Percentiles rank a stretch among this genome's conserved stretches.
phyloP scores from a whole-genome alignment of 768 basidiomycete genomes.

The Trametes cingulata region DNA sequence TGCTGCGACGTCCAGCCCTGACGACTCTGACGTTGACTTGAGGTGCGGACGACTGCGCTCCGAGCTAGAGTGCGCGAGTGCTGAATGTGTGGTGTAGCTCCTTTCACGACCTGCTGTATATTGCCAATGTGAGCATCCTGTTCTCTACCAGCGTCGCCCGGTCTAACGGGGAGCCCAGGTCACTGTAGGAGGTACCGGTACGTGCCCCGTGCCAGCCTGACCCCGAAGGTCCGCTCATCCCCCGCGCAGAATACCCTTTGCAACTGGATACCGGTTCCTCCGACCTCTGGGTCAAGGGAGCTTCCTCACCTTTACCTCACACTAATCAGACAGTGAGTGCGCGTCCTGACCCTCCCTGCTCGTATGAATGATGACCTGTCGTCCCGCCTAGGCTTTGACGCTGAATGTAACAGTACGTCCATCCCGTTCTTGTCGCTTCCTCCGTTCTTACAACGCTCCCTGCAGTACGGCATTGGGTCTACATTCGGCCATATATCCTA shows the following conservation, averaged over 20 bases:
- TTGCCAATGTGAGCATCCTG: slow-evolving; percentile 62
- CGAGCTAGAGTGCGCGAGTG: background rate
- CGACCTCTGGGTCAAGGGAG: slow-evolving; percentile 63
- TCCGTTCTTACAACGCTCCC: background rate
- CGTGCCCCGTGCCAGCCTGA: slow-evolving; percentile 31
- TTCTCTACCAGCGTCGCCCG: background rate
- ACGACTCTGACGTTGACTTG: slow-evolving; percentile 36
- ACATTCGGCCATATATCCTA: slow-evolving; percentile 65
- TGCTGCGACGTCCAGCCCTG: slow-evolving; percentile 32
- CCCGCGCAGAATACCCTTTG: slow-evolving; percentile 57
- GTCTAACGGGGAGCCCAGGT: slow-evolving; percentile 44
- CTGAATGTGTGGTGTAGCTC: slow-evolving; percentile 44
- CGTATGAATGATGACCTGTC: slow-evolving; percentile 5
- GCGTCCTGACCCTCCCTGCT: background rate
- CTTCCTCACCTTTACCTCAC: slow-evolving; percentile 22
- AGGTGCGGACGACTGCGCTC: slow-evolving; percentile 12
- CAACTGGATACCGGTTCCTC: slow-evolving; percentile 87
- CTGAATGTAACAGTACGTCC: slow-evolving; percentile 65
- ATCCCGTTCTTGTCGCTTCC: background rate
- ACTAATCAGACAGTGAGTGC: slow-evolving; percentile 26
- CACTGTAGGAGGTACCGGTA: slow-evolving; percentile 63
- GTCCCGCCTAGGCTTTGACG: slow-evolving; percentile 38
- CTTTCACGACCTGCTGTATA: slow-evolving; percentile 76
- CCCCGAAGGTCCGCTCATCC: slow-evolving; percentile 9
- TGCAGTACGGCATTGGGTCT: slow-evolving; percentile 81